Evolutionary conservation across 306 rosid genomes (phyloP), one percentile per base, ranked within the genome.

Genomic region (Chamaecrista fasciculata): DNA sequence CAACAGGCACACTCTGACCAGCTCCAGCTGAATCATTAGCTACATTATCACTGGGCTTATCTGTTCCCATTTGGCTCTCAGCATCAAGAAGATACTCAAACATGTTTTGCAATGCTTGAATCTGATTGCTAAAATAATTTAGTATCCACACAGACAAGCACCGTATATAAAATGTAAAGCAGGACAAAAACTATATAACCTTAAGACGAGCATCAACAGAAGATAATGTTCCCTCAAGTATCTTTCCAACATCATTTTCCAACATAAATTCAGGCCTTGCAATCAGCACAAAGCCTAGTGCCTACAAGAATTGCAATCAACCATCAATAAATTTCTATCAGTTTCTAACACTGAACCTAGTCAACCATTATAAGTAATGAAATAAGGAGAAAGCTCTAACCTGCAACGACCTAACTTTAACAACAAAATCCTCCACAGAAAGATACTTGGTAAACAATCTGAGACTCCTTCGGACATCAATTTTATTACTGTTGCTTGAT

Each of bases 241-340:
- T 78, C 84, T 79, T 94, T 63, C 96, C 97, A 53, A 94, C 84
- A 71, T 84, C 96, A 20, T 80, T 83, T 72, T 87, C 96, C 85
- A 94, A 81, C 99, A 94, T 94, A 78, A 68, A 85, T 67, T 94
- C 96, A 15, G 98, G 98, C 87, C 95, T 85, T 16, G 97, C 97
- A 80, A 94, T 90, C 66, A 94, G 81, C 58, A 90, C 87, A 80
- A 77, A 91, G 40, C 98, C 99, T 44, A 94, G 85, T 18, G 99
- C 99, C 99, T 94, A 70, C 92, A 88, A 50, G 56, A 67, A 70
- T 77, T 66, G 19, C 53, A 81, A 74, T 24, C 58, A 48, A 72
- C 31, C 73, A 78, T 80, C 8, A 81, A 64, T 26, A 70, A 44
- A 77, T 62, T 62, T 57, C 63, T 37, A 36, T 62, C 51, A 44